Evolutionary conservation across 495 filamentous ascomycete genomes (phyloP).

Genomic region (Penicillium angulare): DNA sequence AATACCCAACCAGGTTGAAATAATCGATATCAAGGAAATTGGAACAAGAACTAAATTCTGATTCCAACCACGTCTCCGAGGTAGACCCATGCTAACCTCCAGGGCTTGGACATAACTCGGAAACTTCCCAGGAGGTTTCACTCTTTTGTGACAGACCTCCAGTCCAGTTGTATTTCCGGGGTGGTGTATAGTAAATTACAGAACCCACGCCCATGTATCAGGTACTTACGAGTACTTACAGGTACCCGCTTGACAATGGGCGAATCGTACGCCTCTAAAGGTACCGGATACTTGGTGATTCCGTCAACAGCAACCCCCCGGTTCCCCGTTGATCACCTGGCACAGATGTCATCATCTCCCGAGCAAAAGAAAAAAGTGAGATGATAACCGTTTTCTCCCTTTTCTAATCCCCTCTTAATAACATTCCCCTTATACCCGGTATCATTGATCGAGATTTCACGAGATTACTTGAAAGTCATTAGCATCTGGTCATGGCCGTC

Average conservation of each 20-base stretch:
- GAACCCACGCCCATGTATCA: neutral
- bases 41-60: no score
- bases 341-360: conserved; percentile 26
- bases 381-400: conserved; percentile 6
- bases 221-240: neutral
- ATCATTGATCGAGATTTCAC: neutral
- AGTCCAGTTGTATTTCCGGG: no score
- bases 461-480: neutral
- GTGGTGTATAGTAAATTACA: no score
- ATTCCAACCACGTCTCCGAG: no score
- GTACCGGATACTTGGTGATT: conserved; percentile 12
- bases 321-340: conserved; percentile 20
- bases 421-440: neutral
- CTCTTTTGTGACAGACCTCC: no score
- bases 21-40: no score
- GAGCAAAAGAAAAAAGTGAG: conserved; percentile 11
- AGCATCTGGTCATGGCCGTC: conserved; percentile 19
- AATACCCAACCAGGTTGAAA: no score
- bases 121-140: no score
- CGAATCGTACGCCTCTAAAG: no score
- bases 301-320: neutral
- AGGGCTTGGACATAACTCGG: no score
- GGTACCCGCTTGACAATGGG: no score
- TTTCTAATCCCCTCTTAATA: neutral
- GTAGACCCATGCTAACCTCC: no score